Percentiles rank a stretch among this genome's conserved stretches.
phyloP scores from a whole-genome alignment of 805 yeast species.

The Cephaloascus fragrans region DNA sequence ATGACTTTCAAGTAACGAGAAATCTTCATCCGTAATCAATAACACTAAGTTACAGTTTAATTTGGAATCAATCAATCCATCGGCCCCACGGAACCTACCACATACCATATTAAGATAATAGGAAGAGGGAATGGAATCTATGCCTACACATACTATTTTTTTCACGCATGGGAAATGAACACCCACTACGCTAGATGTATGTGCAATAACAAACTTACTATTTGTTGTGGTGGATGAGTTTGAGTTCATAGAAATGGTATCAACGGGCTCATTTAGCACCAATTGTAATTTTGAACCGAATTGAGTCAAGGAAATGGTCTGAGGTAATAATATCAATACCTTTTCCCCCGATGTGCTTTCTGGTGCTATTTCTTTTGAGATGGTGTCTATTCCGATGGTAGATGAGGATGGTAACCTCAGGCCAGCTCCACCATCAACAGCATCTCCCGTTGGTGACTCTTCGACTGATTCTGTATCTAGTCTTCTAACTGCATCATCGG shows the following conservation, averaged over 20 bases:
- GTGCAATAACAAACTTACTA: constrained; percentile 12
- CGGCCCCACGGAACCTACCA: constrained; percentile 13
- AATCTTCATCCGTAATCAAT: background rate
- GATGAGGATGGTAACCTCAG: too few relatives aligned
- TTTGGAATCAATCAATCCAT: background rate
- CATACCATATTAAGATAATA: constrained; percentile 10
- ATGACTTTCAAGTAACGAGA: background rate
- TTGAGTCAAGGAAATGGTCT: background rate
- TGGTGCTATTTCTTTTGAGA: background rate
- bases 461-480: too few relatives aligned
- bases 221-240: constrained; percentile 6
- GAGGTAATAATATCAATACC: background rate
- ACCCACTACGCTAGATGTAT: constrained; percentile 13
- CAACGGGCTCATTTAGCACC: too few relatives aligned
- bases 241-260: too few relatives aligned
- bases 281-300: too few relatives aligned
- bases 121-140: constrained; percentile 15
- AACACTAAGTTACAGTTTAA: too few relatives aligned
- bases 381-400: background rate
- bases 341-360: background rate
- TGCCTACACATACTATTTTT: constrained; percentile 16
- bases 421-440: too few relatives aligned
- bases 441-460: too few relatives aligned
- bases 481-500: too few relatives aligned
- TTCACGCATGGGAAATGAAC: constrained; percentile 13